Conservation (phyloP, 2,329 filamentous ascomycete species). For the Didymella lethalis region DNA sequence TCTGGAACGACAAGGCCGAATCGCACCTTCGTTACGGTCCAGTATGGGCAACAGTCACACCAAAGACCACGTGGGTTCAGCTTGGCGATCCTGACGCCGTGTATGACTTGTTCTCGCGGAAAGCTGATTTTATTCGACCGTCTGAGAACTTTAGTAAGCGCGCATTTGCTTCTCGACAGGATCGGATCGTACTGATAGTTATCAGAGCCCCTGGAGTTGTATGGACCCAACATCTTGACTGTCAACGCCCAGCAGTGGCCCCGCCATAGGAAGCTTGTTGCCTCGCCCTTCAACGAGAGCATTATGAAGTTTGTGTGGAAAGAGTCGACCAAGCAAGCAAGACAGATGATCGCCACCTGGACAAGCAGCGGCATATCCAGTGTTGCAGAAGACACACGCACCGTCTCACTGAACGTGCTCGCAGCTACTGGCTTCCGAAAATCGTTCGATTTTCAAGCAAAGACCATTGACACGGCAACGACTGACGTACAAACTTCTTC, state of each 20-base stretch:
- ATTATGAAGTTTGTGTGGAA: slow-evolving; percentile 58
- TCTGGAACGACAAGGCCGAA: slow-evolving; percentile 27
- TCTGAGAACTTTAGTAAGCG: not conserved
- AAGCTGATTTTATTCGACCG: not conserved
- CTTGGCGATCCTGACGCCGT: not conserved
- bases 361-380: not conserved
- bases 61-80: slow-evolving; percentile 26
- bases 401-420: not conserved
- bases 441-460: not conserved
- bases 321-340: slow-evolving; percentile 67
- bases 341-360: slow-evolving; percentile 26
- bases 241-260: slow-evolving; percentile 41
- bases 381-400: not conserved
- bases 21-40: slow-evolving; percentile 24
- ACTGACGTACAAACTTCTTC: not conserved
- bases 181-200: not conserved
- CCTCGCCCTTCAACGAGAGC: slow-evolving; percentile 54
- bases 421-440: not conserved
- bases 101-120: slow-evolving; percentile 1
- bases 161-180: not conserved
- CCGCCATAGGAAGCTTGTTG: slow-evolving; percentile 53
- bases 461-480: not conserved
- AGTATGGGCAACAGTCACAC: slow-evolving; percentile 25
- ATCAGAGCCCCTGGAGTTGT: not conserved
- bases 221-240: not conserved